Evolutionary conservation across 2,329 filamentous ascomycete genomes (phyloP).

Genomic region (Fusarium chlamydosporum): DNA sequence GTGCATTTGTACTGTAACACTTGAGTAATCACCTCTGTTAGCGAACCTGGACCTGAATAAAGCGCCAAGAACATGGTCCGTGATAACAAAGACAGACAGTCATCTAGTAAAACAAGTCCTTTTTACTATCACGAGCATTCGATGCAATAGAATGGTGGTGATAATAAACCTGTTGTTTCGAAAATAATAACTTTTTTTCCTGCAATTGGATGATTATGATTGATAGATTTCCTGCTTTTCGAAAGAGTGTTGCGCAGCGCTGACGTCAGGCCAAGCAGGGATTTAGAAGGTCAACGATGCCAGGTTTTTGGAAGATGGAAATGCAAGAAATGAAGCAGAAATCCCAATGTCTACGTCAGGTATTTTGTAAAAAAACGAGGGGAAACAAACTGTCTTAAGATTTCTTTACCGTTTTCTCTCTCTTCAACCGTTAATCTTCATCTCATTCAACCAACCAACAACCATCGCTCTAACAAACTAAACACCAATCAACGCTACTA

Average conservation of each 20-base stretch:
- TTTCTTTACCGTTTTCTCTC: background rate
- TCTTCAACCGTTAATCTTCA: background rate
- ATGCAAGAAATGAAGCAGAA: constrained; percentile 25
- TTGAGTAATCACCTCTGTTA: background rate
- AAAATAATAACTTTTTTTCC: background rate
- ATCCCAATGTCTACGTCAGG: constrained; percentile 39
- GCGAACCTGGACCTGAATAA: background rate
- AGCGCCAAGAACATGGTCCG: constrained; percentile 2
- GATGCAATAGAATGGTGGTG: background rate
- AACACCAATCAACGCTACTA: background rate
- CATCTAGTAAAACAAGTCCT: background rate
- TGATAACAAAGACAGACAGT: background rate
- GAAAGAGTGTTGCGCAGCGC: constrained; percentile 35
- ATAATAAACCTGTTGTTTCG: constrained; percentile 15
- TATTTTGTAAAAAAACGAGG: background rate
- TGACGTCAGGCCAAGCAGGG: constrained; percentile 50
- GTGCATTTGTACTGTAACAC: too few relatives aligned
- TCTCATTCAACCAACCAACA: constrained; percentile 6
- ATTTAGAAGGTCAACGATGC: constrained; percentile 32
- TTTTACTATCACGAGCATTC: background rate
- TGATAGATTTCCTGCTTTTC: constrained; percentile 24
- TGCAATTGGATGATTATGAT: constrained; percentile 17
- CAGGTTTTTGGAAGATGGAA: constrained; percentile 44
- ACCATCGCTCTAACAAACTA: background rate
- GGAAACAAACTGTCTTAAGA: background rate